A percentile compares a stretch with the other conserved stretches of the same genome.
Evolutionary conservation across 257 asterid species (phyloP).

Genomic region (Euphrasia confusa): DNA sequence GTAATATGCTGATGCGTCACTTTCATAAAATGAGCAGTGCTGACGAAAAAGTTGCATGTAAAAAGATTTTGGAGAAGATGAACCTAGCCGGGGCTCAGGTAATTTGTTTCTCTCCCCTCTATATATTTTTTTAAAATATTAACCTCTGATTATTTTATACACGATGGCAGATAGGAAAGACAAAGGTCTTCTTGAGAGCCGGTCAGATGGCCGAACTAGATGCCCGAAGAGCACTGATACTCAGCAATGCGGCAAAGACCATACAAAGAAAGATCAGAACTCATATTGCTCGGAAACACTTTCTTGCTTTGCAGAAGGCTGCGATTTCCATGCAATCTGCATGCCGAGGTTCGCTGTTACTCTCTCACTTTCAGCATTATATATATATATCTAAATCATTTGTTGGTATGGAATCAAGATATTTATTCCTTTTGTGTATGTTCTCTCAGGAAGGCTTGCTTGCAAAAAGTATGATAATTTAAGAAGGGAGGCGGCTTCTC

Average conservation of each 20-base stretch:
- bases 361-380: background rate
- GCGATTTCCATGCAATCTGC: constrained; percentile 69
- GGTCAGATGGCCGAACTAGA: constrained; percentile 98
- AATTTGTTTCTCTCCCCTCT: constrained; percentile 22
- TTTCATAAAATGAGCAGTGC: constrained; percentile 36
- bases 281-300: constrained; percentile 66
- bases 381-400: background rate
- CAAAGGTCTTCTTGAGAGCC: constrained; percentile 88
- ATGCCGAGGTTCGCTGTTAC: constrained; percentile 65
- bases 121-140: background rate
- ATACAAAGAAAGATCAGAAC: constrained; percentile 78
- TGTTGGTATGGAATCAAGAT: background rate
- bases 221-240: constrained; percentile 80
- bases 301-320: constrained; percentile 66
- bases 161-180: constrained; percentile 73
- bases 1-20: constrained; percentile 24
- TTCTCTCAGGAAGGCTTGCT: constrained; percentile 68
- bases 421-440: background rate
- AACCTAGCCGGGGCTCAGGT: constrained; percentile 89
- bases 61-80: constrained; percentile 76
- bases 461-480: constrained; percentile 47
- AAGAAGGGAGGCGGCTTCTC: constrained; percentile 70
- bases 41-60: constrained; percentile 77
- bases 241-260: constrained; percentile 71
- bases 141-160: background rate